Evolutionary conservation across 2,329 filamentous ascomycete species (phyloP), one percentile per base, ranked within the genome.

Genomic region (Coniochaeta prunicola): DNA sequence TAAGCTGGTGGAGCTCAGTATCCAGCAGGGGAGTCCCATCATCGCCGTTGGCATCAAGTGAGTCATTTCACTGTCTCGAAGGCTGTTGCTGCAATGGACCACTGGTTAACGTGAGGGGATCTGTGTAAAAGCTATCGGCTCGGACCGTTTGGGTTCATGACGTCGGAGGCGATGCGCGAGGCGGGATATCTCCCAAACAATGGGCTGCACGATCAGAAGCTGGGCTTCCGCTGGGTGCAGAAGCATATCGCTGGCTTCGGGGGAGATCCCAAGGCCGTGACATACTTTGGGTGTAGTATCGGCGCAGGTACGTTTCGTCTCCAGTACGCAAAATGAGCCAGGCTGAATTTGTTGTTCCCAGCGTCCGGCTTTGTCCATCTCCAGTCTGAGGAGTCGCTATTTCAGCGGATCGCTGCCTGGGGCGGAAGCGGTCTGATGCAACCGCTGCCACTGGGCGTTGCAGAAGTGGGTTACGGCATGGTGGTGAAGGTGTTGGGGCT

Each of bases 21-120:
- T 68, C 0, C 72, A 76, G 15, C 71, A 72, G 19, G 74, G 71
- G 0, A 70, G 74, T 30, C 80, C 80, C 0, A 70, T 81, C 3
- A 75, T 84, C 53, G 74, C 71, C 4, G 71, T 78, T 9, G 68
- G 69, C 0, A 74, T 78, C 57, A 79, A 77, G 76, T 78, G 65
- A 62, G 71, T 53, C 8, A 8, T 8, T 26, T 28, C 26, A 17
- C 24, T 56, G 19, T 24, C 19, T 30, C 10, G 53, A 26, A 19
- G n/a, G 12, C 36, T 40, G 36, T 17, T 40, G 36, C 12, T 5
- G n/a, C 4, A 17, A 19, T 30, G 13, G 13, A n/a, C 5, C 21
- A 19, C 5, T 24, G 12, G 24, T n/a, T 33, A 3, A 17, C 57
- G n/a, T n/a, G 55, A 36, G 4, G 10, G 1, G 4, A 8, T 28